Base-by-base conservation (phyloP, 164 flowering plant species). In the Pachysandra terminalis region DNA sequence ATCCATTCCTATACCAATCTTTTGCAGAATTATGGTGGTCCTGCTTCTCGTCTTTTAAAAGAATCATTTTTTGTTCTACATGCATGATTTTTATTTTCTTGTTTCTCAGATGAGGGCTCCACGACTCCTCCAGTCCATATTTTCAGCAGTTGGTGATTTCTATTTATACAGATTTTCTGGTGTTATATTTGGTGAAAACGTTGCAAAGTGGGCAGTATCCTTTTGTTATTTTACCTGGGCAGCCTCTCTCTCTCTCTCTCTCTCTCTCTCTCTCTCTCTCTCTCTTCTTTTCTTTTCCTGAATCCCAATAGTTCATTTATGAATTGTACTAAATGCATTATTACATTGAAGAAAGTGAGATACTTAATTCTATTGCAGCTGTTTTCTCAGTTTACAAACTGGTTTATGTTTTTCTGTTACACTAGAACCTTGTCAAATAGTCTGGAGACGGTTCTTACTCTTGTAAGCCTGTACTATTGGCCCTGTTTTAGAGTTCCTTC, bases 161-260 rank as follows among this genome's bases (percentile, higher is more conserved):
- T 92, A 95, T 80, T 74, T 87, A 76, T 90, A 84, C 84, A 87
- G 78, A 70, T 77, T 86, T 53, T 85, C 99, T 37, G 16, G 57
- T 65, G 72, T 65, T 59, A 69, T 87, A 52, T 92, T 89, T 82
- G 90, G 86, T 59, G 64, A 81, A 63, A 64, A n/a, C 58, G 90
- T 83, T 69, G 96, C 97, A 49, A 75, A 53, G 59, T 92, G 91
- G 94, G 81, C 97, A 5, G 96, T 95, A 95, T 95, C 97, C 98
- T 91, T 82, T 68, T 63, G 1, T 24, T 55, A 9, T 72, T 22
- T 26, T 19, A 16, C 37, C 37, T 32, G 7, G 3, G 5, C 37
- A 3, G 7, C 37, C 37, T 7, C 37, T 7, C 7, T 7, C 37
- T 32, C 37, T 7, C 7, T 7, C 37, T 32, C 37, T 7, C 37